Evolutionary conservation across 257 asterid species (phyloP).

Genomic region (Nicotiana attenuata): DNA sequence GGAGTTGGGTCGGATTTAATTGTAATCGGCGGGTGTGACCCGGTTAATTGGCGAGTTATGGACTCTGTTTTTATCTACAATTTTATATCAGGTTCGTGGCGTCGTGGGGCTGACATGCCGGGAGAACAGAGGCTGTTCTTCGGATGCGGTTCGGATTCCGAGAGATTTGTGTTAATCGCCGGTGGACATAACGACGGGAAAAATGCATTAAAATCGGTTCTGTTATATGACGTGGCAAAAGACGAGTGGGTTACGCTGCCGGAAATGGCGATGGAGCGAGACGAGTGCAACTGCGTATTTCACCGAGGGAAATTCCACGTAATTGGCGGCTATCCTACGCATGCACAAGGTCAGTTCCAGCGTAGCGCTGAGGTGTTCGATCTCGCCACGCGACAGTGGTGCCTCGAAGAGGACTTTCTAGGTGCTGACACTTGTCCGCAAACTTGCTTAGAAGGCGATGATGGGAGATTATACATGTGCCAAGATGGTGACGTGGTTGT

Average conservation of each 20-base stretch:
- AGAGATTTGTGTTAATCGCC: constrained; percentile 16
- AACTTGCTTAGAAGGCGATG: not conserved
- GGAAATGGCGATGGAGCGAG: constrained; percentile 16
- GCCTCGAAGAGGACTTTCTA: not conserved
- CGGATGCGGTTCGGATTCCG: constrained; percentile 16
- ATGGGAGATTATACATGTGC: constrained; percentile 6
- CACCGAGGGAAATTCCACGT: constrained; percentile 19
- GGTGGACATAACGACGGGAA: constrained; percentile 20
- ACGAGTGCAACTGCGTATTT: constrained; percentile 21
- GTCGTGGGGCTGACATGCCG: constrained; percentile 20
- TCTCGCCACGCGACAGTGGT: not conserved
- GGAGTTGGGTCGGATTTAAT: constrained; percentile 18
- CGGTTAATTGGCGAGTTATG: constrained; percentile 10
- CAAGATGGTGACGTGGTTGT: not conserved
- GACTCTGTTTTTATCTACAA: constrained; percentile 17
- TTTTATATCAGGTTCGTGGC: constrained; percentile 17
- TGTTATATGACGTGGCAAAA: constrained; percentile 17
- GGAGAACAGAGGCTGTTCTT: constrained; percentile 16
- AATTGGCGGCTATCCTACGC: constrained; percentile 18
- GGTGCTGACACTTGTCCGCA: not conserved
- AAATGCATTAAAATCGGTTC: constrained; percentile 7
- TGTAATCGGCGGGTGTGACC: constrained; percentile 25
- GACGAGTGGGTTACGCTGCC: constrained; percentile 18
- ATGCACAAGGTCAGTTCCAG: constrained; percentile 15
- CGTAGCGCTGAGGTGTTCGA: constrained; percentile 9